phyloP scores from a whole-genome alignment of 306 rosid species.

The Notholithocarpus densiflorus region DNA sequence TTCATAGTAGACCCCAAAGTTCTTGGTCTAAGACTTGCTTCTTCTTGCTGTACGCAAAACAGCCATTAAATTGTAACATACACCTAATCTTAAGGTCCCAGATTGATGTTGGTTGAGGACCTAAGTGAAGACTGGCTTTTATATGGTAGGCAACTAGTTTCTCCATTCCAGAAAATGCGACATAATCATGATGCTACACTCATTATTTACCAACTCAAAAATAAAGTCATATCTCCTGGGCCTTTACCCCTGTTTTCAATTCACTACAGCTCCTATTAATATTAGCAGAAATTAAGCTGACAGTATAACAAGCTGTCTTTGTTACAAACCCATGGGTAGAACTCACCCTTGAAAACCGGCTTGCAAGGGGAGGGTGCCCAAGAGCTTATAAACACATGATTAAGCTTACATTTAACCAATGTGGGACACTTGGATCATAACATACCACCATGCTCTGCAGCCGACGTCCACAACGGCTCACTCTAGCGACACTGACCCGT shows the following conservation, averaged over 20 bases:
- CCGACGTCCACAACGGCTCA: no score
- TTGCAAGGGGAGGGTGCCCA: no score
- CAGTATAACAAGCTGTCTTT: neutral
- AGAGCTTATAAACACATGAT: no score
- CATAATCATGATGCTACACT: neutral
- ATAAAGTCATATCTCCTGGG: neutral
- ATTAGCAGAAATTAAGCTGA: neutral
- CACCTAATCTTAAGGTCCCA: neutral
- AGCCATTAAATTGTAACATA: neutral
- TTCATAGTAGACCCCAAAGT: neutral
- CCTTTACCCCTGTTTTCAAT: neutral
- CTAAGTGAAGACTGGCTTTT: neutral
- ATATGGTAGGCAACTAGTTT: neutral
- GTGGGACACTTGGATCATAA: no score
- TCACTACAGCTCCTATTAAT: neutral
- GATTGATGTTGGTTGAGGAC: neutral
- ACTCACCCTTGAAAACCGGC: no score
- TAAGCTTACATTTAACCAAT: no score
- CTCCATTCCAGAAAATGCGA: neutral
- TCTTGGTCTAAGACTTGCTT: no score
- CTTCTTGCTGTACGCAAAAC: no score
- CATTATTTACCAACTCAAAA: neutral
- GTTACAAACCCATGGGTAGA: no score
- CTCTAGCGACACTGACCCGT: no score
- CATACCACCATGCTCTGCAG: no score